phyloP scores from a whole-genome alignment of 257 asterid genomes.

The Fraxinus americana region DNA sequence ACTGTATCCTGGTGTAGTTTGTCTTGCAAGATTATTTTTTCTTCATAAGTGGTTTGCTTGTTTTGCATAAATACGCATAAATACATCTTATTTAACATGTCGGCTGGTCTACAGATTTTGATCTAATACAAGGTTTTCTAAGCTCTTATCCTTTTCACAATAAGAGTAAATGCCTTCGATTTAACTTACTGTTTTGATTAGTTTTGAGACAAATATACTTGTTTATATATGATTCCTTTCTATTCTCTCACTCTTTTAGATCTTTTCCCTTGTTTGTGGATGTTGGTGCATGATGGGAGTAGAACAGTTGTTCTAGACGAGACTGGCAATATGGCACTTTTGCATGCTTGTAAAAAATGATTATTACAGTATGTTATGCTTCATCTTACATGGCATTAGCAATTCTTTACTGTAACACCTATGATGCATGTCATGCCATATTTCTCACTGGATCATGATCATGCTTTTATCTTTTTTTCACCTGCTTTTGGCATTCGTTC shows the following conservation, averaged over 20 bases:
- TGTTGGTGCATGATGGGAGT: not conserved
- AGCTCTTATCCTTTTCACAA: not conserved
- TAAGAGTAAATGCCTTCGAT: not conserved
- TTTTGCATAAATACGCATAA: not conserved
- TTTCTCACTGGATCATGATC: conserved; percentile 9
- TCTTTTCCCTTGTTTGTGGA: not conserved
- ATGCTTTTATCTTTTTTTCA: not conserved
- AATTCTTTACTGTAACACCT: not conserved
- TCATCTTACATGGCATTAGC: not conserved
- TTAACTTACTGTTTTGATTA: not conserved
- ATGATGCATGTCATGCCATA: not conserved
- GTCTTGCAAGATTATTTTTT: not conserved
- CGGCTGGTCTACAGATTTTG: not conserved
- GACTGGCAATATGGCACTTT: not conserved
- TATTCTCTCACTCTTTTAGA: no score
- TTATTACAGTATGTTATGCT: not conserved
- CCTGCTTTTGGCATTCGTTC: not conserved
- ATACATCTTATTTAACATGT: not conserved
- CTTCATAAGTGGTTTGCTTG: not conserved
- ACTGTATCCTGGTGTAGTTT: conserved; percentile 10
- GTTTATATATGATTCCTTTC: not conserved
- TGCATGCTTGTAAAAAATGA: not conserved
- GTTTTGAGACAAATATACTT: not conserved
- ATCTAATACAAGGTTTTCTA: not conserved
- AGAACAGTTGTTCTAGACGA: not conserved